These are phyloP conservation scores for Monosporascus sp. DNA, from an alignment of 2,329 filamentous ascomycete genomes.

Conservation along the genomic window DNA sequence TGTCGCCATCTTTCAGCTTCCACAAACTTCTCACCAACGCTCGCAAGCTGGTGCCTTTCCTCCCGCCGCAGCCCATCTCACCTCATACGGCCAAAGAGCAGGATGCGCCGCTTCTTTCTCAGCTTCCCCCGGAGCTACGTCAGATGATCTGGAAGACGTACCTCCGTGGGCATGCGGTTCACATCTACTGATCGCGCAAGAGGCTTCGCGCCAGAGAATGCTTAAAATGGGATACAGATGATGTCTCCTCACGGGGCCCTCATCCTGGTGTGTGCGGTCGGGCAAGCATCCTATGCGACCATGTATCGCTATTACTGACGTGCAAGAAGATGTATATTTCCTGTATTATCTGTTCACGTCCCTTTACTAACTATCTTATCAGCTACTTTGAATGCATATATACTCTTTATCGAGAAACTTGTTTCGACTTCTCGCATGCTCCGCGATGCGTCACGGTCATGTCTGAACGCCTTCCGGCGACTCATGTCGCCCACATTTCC, in stretches of 20 bases:
- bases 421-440: conserved; percentile 10
- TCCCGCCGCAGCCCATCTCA: conserved; percentile 12
- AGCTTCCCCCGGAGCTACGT: conserved; percentile 9
- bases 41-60: conserved; percentile 9
- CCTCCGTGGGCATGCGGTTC: conserved; percentile 9
- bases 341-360: neutral
- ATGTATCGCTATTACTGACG: conserved; percentile 7
- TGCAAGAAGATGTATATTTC: conserved; percentile 11
- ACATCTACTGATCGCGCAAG: conserved; percentile 2
- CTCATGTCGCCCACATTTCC: conserved; percentile 3
- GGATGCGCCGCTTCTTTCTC: conserved; percentile 8
- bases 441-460: neutral
- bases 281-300: conserved; percentile 2
- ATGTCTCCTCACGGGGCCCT: neutral
- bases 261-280: neutral
- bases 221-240: conserved; percentile 2
- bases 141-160: conserved; percentile 11
- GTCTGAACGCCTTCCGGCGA: conserved; percentile 2
- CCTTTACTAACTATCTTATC: conserved; percentile 3
- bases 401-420: conserved; percentile 9
- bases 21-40: conserved; percentile 5
- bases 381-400: conserved; percentile 12
- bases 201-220: conserved; percentile 8
- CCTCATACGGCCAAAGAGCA: conserved; percentile 8
- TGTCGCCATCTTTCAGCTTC: conserved; percentile 4